phyloP scores from a whole-genome alignment of 2,329 filamentous ascomycete species.

The Calonectria honghensis region DNA sequence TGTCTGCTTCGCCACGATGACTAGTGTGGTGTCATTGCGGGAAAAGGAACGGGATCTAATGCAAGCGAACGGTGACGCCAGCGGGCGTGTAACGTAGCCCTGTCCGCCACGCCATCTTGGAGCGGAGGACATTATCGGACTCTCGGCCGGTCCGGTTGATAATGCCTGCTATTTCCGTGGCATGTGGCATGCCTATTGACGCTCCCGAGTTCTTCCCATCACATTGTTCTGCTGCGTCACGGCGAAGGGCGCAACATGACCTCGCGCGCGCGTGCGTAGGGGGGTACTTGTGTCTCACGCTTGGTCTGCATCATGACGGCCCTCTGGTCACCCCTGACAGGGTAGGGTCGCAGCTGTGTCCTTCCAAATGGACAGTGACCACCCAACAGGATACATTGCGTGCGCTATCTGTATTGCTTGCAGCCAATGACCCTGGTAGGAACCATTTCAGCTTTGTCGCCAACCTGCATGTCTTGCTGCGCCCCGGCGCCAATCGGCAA shows the following conservation, averaged over 20 bases:
- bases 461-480: not conserved
- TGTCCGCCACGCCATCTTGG: not conserved
- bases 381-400: no score
- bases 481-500: not conserved
- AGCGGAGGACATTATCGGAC: no score
- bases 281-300: not conserved
- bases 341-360: not conserved
- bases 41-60: not conserved
- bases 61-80: not conserved
- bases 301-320: no score
- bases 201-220: not conserved
- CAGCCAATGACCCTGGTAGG: not conserved
- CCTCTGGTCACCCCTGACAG: not conserved
- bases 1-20: not conserved
- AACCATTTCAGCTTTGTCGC: not conserved
- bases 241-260: not conserved
- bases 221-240: not conserved
- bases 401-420: not conserved
- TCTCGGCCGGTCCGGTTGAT: no score
- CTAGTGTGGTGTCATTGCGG: not conserved
- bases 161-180: no score
- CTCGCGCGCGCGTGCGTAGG: not conserved
- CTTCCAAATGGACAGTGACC: not conserved
- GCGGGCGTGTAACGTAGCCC: no score
- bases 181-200: not conserved